Evolutionary conservation across 306 rosid species (phyloP), one percentile per base, ranked within the genome.

Genomic region (Fragaria vesca): DNA sequence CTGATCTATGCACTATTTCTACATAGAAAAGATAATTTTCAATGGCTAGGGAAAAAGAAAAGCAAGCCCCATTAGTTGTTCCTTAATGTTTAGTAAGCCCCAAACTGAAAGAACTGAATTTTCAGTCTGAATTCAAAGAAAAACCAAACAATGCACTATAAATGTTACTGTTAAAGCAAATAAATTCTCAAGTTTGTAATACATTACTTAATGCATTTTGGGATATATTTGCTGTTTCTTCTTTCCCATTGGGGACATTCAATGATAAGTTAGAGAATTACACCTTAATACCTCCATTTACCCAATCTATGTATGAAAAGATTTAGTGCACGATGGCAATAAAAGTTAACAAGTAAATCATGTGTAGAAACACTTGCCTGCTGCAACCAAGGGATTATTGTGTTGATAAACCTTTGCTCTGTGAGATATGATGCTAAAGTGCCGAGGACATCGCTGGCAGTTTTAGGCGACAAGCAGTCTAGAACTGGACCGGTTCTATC

Each of bases 401-500:
- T 77, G 28, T 81, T 83, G 18, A 84, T 76, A 73, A 85, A 89
- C 78, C 88, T 93, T 79, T 87, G 97, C 63, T 93, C 96, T 16
- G 72, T 74, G 71, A 93, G 91, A 82, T 82, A 91, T 32, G 96
- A 89, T 32, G 90, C 84, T 80, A 91, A 81, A 81, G 80, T 82
- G 71, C 88, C 79, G 38, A 93, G 81, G 54, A 91, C 81, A 57
- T 83, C 84, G 32, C 82, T 72, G 40, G 83, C 85, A 68, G 87
- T 91, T 80, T 86, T 93, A 74, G 85, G 79, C 0, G 93, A 87
- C 83, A 93, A 85, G 72, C 89, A 85, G 82, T 87, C 92, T 45
- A 91, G 87, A 73, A 91, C 93, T 1, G 96, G 98, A 71, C 98
- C 98, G 43, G 97, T 93, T 84, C 84, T 85, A 76, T 88, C 91